Evolutionary conservation across 768 basidiomycete species (phyloP), one percentile per base, ranked within the genome.

Genomic region (Suillus bovinus): DNA sequence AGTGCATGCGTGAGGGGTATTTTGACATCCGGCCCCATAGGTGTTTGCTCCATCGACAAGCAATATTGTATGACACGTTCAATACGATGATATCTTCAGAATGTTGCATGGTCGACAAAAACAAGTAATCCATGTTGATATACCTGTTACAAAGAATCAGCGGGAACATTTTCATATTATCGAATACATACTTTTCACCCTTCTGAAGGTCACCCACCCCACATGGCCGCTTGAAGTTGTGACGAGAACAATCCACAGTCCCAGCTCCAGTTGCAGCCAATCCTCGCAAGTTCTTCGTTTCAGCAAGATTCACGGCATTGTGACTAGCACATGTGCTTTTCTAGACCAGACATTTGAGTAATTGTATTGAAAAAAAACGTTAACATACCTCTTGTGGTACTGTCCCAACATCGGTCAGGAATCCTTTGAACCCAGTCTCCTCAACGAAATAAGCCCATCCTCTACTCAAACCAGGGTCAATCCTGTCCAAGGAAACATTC

Each of bases 381-480:
- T 39, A 5, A 2, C 16, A 2, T 39, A 39, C 16, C 39, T 39
- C 16, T 39, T 39, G 16, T 17, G 39, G 17, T 1, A 39, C 39
- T 16, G 16, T 39, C 17, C 16, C 6, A 7, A 17, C 5, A 39
- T 39, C 39, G 5, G 16, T 39, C 39, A 39, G 39, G 5, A 39
- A 39, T 2, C 16, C 16, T 39, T 39, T 39, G 6, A 39, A 39
- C 16, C 39, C 6, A 6, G 16, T 39, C 39, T 39, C 63, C 36
- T 74, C 67, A 2, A 73, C 69, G 46, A 73, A 71, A 34, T 72
- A 74, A 2, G 66, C 59, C 61, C 55, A 66, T 6, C 76, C 75
- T 0, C 64, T 52, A 14, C 67, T 66, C 8, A 75, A 68, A n/a
- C 63, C 57, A 0, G 71, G 70, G 56, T 74, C 71, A 0, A 58